A percentile compares a stretch with the other conserved stretches of the same genome.
phyloP scores from a whole-genome alignment of 129 eudicot genomes.

The Arctium minus region DNA sequence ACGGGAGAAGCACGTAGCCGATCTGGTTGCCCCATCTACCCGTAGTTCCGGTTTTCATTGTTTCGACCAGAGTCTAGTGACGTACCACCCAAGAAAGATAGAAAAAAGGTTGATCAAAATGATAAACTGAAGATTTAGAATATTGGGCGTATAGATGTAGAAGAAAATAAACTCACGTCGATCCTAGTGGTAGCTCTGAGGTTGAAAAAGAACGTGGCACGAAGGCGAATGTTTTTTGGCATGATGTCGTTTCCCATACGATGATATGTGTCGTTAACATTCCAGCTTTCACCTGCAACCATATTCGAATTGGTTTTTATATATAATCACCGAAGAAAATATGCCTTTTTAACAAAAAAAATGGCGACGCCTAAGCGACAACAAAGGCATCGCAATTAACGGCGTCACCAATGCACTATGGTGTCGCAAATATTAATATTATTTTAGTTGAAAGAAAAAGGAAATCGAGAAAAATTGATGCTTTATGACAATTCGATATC shows the following conservation, averaged over 20 bases:
- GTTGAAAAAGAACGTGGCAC: constrained; percentile 48
- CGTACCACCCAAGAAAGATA: background rate
- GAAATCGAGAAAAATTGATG: background rate
- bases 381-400: background rate
- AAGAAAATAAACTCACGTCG: constrained; percentile 30
- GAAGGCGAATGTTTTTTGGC: constrained; percentile 34
- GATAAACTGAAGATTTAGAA: background rate
- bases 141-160: background rate
- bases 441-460: background rate
- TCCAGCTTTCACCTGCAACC: constrained; percentile 23
- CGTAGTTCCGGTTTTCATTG: constrained; percentile 30
- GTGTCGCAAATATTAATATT: background rate
- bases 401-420: background rate
- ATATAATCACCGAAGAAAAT: background rate
- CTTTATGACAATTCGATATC: background rate
- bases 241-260: constrained; percentile 9
- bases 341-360: no score
- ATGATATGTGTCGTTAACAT: background rate
- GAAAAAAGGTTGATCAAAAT: background rate
- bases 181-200: constrained; percentile 39
- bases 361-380: no score
- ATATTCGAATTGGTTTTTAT: background rate
- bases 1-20: constrained; percentile 50
- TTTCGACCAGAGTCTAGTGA: constrained; percentile 26
- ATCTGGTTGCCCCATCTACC: constrained; percentile 46